Evolutionary conservation across 768 basidiomycete genomes (phyloP), one percentile per base, ranked within the genome.

Genomic region (Tricholoma bakamatsutake): DNA sequence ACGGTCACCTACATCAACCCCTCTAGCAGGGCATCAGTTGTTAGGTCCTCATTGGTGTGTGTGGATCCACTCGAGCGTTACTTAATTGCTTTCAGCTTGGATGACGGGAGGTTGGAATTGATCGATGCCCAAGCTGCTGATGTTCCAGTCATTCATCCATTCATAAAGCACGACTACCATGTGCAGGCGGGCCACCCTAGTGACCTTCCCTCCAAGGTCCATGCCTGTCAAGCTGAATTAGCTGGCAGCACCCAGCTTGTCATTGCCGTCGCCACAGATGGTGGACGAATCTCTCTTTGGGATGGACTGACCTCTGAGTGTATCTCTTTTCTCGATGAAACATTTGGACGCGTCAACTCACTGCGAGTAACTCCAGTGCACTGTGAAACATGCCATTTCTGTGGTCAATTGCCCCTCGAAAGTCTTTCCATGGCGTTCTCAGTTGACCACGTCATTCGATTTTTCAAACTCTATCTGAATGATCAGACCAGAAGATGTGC

Each of bases 231-330:
- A 46, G 67, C 80, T 48, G 77, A 80, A 52, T 64, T 87, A 50
- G 79, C 75, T 35, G 81, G 81, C 5, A 71, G 67, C 46, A 69
- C 69, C 12, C 79, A 78, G 17, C 66, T 83, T 13, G 74, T 92
- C 57, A 66, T 90, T 13, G 83, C 76, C 39, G 79, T 80, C 11
- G 81, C 82, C 15, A 86, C 88, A 2, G 79, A 83, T 50, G 75
- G 79, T 1, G 90, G 90, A 9, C 73, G 80, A 9, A 74, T 92
- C 18, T 88, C 90, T 0, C 62, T 93, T 11, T 93, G 90, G 90
- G 88, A 92, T 62, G 81, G 76, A 7, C 61, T 70, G n/a, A 83
- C 83, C 5, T 77, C 79, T 10, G 84, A 84, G 59, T 83, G 84
- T 57, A 78, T 91, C 39, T 72, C 77, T 52, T 73, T 83, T 50